Base-by-base conservation (phyloP, 768 basidiomycete genomes). In the Pulveroboletus sp. region DNA sequence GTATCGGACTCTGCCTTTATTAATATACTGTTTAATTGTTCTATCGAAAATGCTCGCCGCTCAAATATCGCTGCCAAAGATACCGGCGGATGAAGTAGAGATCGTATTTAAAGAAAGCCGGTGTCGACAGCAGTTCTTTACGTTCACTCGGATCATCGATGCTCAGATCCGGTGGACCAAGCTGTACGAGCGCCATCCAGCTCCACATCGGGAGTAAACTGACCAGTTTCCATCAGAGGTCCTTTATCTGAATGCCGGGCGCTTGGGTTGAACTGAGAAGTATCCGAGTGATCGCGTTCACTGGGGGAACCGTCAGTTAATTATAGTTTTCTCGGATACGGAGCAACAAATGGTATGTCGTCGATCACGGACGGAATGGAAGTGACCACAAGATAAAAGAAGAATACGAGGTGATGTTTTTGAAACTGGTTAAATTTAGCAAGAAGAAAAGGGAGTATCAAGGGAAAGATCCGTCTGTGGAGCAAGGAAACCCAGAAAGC, bases 161-260 rank as follows among this genome's bases (percentile, higher is more conserved):
- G 45, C n/a, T 56, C 37, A 61, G 47, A 64, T 61, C 33, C 17
- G 44, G 48, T 27, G 40, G 50, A 24, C 61, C 63, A 63, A 55
- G 41, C 61, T 50, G 59, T 59, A 57, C 58, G 37, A 48, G 52
- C 49, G 51, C 37, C 45, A 46, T 41, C 32, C 24, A 34, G 35
- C 43, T 37, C 31, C 47, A 41, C 53, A 12, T 31, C 43, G 25
- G 43, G n/a, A 20, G 35, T n/a, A 20, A 40, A 17, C 17, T 23
- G 21, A 21, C 39, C 17, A 19, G 23, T 17, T 11, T 25, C 24
- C 44, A 51, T 68, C 78, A 89, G 52, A 79, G 74, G 73, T 94
- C 93, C 47, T 81, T 79, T 67, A 97, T 79, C 59, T 81, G 86
- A 66, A 97, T 94, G 14, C 89, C 87, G n/a, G 93, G 94, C 16